Percentiles rank a stretch among this genome's conserved stretches.
These are phyloP conservation scores for Nakazawaea molendinolei DNA, from an alignment of 805 yeast genomes.

Conservation along the genomic window DNA sequence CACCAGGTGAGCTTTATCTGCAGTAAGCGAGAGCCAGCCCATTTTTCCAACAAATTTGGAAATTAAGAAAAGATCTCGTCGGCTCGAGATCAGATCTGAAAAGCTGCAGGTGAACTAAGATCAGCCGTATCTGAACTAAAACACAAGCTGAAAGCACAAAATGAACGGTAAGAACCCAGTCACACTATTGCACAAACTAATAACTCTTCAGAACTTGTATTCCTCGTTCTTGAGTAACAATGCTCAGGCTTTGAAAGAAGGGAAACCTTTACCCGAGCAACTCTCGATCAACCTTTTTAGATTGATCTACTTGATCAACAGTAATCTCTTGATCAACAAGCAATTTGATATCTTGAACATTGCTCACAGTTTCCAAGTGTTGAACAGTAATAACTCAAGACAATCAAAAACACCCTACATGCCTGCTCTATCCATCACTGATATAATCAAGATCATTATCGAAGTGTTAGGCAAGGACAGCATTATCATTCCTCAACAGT, in stretches of 20 bases:
- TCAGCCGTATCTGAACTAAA: not conserved
- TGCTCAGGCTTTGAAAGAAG: constrained; percentile 20
- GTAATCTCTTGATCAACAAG: constrained; percentile 28
- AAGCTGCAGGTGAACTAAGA: too few relatives aligned
- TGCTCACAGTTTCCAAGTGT: constrained; percentile 19
- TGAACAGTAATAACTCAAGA: constrained; percentile 18
- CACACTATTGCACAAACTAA: constrained; percentile 27
- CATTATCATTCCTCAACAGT: constrained; percentile 12
- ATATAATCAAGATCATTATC: constrained; percentile 29
- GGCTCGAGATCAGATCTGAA: too few relatives aligned
- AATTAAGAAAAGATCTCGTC: too few relatives aligned
- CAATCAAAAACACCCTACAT: constrained; percentile 12
- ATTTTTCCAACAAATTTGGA: too few relatives aligned
- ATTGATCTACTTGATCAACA: constrained; percentile 28
- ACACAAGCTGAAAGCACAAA: not conserved
- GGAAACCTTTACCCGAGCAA: constrained; percentile 26
- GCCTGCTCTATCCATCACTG: constrained; percentile 24
- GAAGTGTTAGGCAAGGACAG: constrained; percentile 26
- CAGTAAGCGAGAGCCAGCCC: too few relatives aligned
- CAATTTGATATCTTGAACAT: constrained; percentile 27
- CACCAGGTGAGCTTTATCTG: too few relatives aligned
- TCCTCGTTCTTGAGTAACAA: constrained; percentile 24
- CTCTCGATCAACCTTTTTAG: constrained; percentile 29
- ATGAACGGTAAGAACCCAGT: constrained; percentile 15
- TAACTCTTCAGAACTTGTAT: constrained; percentile 29